A percentile compares a stretch with the other conserved stretches of the same genome.
These are phyloP conservation scores for Phialemoniopsis sp. DNA, from an alignment of 2,329 filamentous ascomycete species.

Conservation along the genomic window DNA sequence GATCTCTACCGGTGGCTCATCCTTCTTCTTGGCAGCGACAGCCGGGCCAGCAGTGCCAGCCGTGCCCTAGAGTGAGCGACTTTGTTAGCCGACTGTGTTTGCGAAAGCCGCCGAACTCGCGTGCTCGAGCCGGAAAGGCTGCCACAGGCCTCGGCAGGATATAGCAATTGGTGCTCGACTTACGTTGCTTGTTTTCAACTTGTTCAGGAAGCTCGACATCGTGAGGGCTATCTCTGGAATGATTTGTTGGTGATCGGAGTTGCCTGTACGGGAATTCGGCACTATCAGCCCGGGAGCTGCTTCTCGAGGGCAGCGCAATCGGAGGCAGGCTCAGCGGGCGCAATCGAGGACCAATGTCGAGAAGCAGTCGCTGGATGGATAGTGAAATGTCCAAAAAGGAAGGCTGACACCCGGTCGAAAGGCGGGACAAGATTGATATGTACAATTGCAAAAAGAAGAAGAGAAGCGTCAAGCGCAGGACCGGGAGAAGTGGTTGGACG, in stretches of 20 bases:
- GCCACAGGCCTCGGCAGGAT: background rate
- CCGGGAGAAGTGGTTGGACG: too few relatives aligned
- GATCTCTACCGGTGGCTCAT: slow-evolving; percentile 52
- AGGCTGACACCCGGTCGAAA: background rate
- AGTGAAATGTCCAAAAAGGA: background rate
- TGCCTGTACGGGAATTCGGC: slow-evolving; percentile 2
- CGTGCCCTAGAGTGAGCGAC: slow-evolving; percentile 28
- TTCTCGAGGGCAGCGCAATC: background rate
- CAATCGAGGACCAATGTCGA: slow-evolving; percentile 3
- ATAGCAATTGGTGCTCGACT: too few relatives aligned
- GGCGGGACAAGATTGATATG: background rate
- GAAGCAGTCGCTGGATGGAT: background rate
- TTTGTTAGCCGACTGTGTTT: slow-evolving; percentile 13
- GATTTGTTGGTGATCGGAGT: background rate
- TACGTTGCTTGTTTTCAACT: too few relatives aligned
- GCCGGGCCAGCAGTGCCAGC: slow-evolving; percentile 36
- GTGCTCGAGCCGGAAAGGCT: background rate
- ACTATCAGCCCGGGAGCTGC: slow-evolving; percentile 1
- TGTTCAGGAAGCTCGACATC: background rate
- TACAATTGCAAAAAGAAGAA: background rate
- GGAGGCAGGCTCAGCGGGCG: background rate
- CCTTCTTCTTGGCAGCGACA: slow-evolving; percentile 43
- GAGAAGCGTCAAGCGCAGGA: too few relatives aligned
- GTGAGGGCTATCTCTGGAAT: background rate
- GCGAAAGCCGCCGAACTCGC: background rate